Evolutionary conservation across 345 rosid species (phyloP), one percentile per base, ranked within the genome.

Genomic region (Lagerstroemia speciosa): DNA sequence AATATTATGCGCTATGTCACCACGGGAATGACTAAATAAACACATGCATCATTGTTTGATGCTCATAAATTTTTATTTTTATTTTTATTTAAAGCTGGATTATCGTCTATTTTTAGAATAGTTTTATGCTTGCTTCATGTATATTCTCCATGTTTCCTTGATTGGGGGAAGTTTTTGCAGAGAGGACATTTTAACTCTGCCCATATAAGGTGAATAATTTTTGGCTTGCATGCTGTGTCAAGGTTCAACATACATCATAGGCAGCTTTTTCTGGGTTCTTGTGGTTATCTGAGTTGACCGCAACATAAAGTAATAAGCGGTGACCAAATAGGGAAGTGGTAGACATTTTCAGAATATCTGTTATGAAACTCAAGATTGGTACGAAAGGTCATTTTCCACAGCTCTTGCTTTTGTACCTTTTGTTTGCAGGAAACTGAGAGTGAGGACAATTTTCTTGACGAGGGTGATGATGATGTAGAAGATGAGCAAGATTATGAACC

Each of bases 401-500:
- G 6, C 30, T 36, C 20, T 38, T 22, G 48, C 55, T n/a, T 63
- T 40, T 52, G 33, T 65, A 14, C 31, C 19, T 46, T 55, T 45
- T 58, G 69, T 2, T 69, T 74, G 17, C 85, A 92, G 98, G 96
- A 92, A 63, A 83, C 86, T 74, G 98, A 87, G 71, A 92, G 93
- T 64, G 98, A 92, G 69, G 98, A 92, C 67, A 93, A 89, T 36
- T 72, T 81, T 74, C 81, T 87, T 62, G 88, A 84, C 52, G 97
- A 85, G 75, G 90, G 88, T 66, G 91, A 89, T 83, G 96, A 87
- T 64, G 96, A 89, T 30, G 76, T 82, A 37, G 96, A 89, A 66
- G 96, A 89, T 69, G 91, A 87, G 46, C 87, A 84, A 43, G 94
- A 86, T 7, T 81, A 81, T 68, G 97, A 85, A 75, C 77, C 79